Conservation (phyloP, 257 asterid species). For the Dorcoceras hygrometricum region DNA sequence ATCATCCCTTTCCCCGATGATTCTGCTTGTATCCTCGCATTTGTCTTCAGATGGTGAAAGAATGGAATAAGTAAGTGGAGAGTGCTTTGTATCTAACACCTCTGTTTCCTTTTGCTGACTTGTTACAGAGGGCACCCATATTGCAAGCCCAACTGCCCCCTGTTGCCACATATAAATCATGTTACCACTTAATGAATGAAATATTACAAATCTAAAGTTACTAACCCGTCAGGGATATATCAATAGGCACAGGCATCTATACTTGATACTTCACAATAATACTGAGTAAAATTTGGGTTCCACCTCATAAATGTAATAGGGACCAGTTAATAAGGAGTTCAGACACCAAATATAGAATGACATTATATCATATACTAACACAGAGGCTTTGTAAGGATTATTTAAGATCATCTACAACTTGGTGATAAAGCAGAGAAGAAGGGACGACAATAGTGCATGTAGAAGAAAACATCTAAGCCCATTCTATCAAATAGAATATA, state of each 20-base stretch:
- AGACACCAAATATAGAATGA: not conserved
- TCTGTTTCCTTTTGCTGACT: slow-evolving; percentile 68
- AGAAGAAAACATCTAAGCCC: slow-evolving; percentile 1
- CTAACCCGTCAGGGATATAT: slow-evolving; percentile 1
- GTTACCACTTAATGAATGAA: slow-evolving; percentile 12
- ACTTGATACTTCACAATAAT: not conserved
- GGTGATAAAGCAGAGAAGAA: slow-evolving; percentile 15
- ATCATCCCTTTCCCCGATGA: slow-evolving; percentile 49
- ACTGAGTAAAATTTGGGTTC: not conserved
- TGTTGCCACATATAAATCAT: slow-evolving; percentile 31
- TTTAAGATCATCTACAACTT: slow-evolving; percentile 2
- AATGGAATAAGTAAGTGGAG: slow-evolving; percentile 55
- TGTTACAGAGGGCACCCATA: slow-evolving; percentile 98
- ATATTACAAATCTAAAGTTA: not conserved
- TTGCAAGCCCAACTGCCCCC: slow-evolving; percentile 99
- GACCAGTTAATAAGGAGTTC: slow-evolving; percentile 6
- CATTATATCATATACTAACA: not conserved
- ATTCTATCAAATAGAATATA: not conserved
- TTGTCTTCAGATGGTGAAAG: slow-evolving; percentile 65
- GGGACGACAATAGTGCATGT: not conserved
- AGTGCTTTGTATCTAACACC: slow-evolving; percentile 44
- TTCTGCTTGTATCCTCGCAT: slow-evolving; percentile 43
- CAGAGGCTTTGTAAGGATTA: slow-evolving; percentile 4
- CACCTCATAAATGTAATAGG: slow-evolving; percentile 5
- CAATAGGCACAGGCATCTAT: not conserved